These are phyloP conservation scores for Westerdykella aurantiaca DNA, from an alignment of 2,329 filamentous ascomycete species.

Conservation along the genomic window DNA sequence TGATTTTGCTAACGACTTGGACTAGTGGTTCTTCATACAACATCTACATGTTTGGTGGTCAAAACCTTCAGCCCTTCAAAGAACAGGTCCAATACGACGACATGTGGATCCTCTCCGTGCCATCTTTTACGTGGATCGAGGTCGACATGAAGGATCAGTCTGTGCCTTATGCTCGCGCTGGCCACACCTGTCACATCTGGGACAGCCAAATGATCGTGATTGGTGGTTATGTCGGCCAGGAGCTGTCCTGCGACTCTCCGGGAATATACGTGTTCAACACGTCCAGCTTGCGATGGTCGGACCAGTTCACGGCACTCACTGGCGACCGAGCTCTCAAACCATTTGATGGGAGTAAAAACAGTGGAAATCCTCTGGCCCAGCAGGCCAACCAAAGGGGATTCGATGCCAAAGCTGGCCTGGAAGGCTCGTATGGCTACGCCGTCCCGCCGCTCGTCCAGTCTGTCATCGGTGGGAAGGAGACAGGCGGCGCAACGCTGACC, in stretches of 20 bases:
- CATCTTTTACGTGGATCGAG: conserved; percentile 73
- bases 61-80: conserved; percentile 61
- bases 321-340: conserved; percentile 48
- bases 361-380: conserved; percentile 45
- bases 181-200: conserved; percentile 72
- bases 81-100: conserved; percentile 59
- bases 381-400: conserved; percentile 48
- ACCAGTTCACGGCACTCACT: conserved; percentile 60
- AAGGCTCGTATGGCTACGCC: conserved; percentile 58
- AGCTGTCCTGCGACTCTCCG: conserved; percentile 59
- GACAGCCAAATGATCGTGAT: conserved; percentile 75
- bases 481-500: conserved; percentile 65
- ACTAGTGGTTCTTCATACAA: conserved; percentile 63
- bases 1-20: conserved; percentile 2
- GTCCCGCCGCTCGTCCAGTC: conserved; percentile 60
- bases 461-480: conserved; percentile 61
- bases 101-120: conserved; percentile 74
- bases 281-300: conserved; percentile 62
- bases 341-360: conserved; percentile 21
- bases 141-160: conserved; percentile 48
- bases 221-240: conserved; percentile 61
- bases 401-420: conserved; percentile 52
- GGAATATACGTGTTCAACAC: conserved; percentile 75
- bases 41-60: conserved; percentile 72
- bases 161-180: conserved; percentile 56